Conservation (phyloP, 2,329 filamentous ascomycete genomes). For the Graphilbum fragrans region DNA sequence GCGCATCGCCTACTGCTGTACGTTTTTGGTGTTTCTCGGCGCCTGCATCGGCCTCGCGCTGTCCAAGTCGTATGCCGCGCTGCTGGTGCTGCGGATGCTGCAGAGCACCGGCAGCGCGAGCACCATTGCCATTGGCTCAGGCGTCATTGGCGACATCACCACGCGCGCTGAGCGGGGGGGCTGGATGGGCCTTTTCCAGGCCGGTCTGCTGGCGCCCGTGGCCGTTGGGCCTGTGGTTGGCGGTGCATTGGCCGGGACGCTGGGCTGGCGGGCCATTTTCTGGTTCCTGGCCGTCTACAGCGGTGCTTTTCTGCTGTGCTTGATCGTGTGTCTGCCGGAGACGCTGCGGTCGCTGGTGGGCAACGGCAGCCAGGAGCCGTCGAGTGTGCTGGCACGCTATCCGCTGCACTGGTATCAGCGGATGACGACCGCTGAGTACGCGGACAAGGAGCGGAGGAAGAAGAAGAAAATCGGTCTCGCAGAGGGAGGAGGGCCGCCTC, state of each 20-base stretch:
- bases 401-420: slow-evolving; percentile 27
- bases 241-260: slow-evolving; percentile 47
- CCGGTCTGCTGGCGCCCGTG: slow-evolving; percentile 42
- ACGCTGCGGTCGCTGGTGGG: slow-evolving; percentile 46
- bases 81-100: slow-evolving; percentile 47
- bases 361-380: slow-evolving; percentile 46
- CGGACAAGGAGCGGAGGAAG: background rate
- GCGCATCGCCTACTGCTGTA: slow-evolving; percentile 47
- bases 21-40: slow-evolving; percentile 43
- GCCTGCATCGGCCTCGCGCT: slow-evolving; percentile 50
- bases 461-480: too few species aligned
- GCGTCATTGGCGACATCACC: slow-evolving; percentile 59
- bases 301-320: slow-evolving; percentile 36
- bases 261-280: slow-evolving; percentile 56
- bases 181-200: slow-evolving; percentile 55
- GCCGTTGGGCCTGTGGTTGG: slow-evolving; percentile 49
- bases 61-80: slow-evolving; percentile 40
- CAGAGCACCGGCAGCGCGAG: slow-evolving; percentile 55
- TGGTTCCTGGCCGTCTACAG: slow-evolving; percentile 53
- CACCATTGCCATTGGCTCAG: slow-evolving; percentile 58
- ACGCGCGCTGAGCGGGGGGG: slow-evolving; percentile 56
- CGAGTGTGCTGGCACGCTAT: slow-evolving; percentile 44
- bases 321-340: slow-evolving; percentile 44
- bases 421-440: slow-evolving; percentile 12
- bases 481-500: too few species aligned